phyloP scores from a whole-genome alignment of 805 yeast genomes.

The Yamadazyma sp. region DNA sequence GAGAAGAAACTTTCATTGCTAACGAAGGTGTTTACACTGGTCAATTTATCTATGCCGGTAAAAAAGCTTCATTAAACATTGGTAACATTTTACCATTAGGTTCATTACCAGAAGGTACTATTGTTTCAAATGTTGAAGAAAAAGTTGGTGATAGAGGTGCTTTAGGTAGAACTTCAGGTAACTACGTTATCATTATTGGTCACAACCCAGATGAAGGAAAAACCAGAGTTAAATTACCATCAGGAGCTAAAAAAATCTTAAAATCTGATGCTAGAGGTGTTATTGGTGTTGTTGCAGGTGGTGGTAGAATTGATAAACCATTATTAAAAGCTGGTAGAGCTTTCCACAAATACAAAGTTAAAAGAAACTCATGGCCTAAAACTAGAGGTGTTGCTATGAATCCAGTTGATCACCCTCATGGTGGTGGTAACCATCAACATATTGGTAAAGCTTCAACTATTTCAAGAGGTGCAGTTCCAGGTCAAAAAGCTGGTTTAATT shows the following conservation, averaged over 20 bases:
- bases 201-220: conserved; percentile 99
- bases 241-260: conserved; percentile 97
- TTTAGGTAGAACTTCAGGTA: conserved; percentile 98
- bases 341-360: conserved; percentile 98
- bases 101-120: conserved; percentile 98
- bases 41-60: conserved; percentile 98
- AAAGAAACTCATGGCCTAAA: conserved; percentile 99
- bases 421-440: conserved; percentile 99
- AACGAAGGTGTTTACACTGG: conserved; percentile 99
- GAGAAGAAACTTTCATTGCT: conserved; percentile 98
- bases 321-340: conserved; percentile 99
- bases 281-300: conserved; percentile 99
- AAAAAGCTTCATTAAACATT: conserved; percentile 93
- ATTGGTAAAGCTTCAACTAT: conserved; percentile 99
- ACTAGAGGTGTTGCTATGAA: conserved; percentile 99
- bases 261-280: conserved; percentile 98
- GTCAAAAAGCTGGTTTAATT: conserved; percentile 99
- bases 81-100: conserved; percentile 98
- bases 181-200: conserved; percentile 97
- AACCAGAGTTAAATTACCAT: conserved; percentile 99
- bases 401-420: conserved; percentile 99
- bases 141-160: conserved; percentile 99
- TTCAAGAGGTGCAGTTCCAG: conserved; percentile 98
- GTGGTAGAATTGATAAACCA: conserved; percentile 99
- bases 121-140: conserved; percentile 97